Base-by-base conservation (phyloP, 257 asterid species). In the Nemophila menziesii region DNA sequence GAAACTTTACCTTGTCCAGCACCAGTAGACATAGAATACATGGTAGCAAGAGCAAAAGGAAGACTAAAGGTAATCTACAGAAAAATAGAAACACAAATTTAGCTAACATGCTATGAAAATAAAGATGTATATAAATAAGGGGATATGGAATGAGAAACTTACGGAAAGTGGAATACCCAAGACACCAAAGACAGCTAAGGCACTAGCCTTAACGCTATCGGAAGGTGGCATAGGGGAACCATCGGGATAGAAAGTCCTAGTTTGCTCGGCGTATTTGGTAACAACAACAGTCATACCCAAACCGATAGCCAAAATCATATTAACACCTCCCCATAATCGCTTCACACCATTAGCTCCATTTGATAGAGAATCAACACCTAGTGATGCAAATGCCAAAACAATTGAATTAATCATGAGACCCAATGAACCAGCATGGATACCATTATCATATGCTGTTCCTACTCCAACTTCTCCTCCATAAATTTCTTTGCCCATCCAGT, bases 401-500 rank as follows among this genome's bases (percentile, higher is more conserved):
- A 43, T 20, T 1, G 48, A 43, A 4, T 43, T 11, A 15, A 43
- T 11, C 33, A 43, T 21, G 11, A 43, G 9, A 5, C 48, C 48
- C 33, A 43, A 8, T 2, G 44, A 13, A 6, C 92, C 86, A 0
- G 82, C 78, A 41, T 73, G 75, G 11, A 79, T 78, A 5, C 92
- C 92, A 20, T 12, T 22, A 19, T 13, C 37, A 37, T 54, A 81
- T 51, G 71, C 1, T 5, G 3, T 56, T 39, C 58, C 62, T 9
- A 60, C 66, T 1, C 76, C 89, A 0, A 71, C 79, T 7, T 15
- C 4, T 0, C 93, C 93, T 5, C 93, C 93, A 49, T 60, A 81
- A 39, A 81, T 80, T 56, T 81, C 93, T 17, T 26, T 65, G 14
- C 90, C 93, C 93, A n/a, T n/a, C n/a, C n/a, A n/a, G n/a, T n/a